Conservation (phyloP, 352 stramenopile species). For the Lagenidium sp. region DNA sequence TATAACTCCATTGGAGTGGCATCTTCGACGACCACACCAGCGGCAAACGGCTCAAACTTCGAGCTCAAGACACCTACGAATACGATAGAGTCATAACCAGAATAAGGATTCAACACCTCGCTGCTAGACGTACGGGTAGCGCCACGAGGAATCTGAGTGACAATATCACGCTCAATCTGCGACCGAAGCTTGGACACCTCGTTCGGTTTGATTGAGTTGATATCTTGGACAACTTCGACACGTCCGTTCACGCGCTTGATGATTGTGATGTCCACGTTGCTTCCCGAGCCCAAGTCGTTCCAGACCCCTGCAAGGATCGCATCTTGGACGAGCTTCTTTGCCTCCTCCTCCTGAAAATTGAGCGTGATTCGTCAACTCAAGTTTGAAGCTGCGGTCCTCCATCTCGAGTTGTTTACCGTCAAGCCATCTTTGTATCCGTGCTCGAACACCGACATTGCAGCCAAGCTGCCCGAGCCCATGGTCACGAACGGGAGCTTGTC, state of each 20-base stretch:
- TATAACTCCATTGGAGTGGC: slow-evolving; percentile 75
- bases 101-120: not conserved
- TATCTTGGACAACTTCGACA: slow-evolving; percentile 81
- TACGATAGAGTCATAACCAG: too few species aligned
- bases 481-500: slow-evolving; percentile 97
- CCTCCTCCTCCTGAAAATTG: slow-evolving; percentile 92
- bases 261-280: slow-evolving; percentile 95
- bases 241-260: slow-evolving; percentile 88
- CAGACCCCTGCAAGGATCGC: slow-evolving; percentile 97
- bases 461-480: slow-evolving; percentile 98
- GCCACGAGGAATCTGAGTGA: slow-evolving; percentile 73
- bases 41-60: slow-evolving; percentile 62
- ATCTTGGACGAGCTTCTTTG: slow-evolving; percentile 94
- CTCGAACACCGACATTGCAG: slow-evolving; percentile 97
- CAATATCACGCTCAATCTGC: slow-evolving; percentile 78
- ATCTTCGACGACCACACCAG: slow-evolving; percentile 57
- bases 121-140: slow-evolving; percentile 70
- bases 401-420: too few species aligned
- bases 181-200: slow-evolving; percentile 83
- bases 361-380: too few species aligned
- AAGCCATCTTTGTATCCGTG: slow-evolving; percentile 93
- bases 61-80: slow-evolving; percentile 51
- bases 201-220: slow-evolving; percentile 93
- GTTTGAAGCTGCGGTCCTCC: too few species aligned
- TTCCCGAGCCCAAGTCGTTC: slow-evolving; percentile 97